These are phyloP conservation scores for Ophiostoma piceae DNA, from an alignment of 2,329 filamentous ascomycete genomes.

Conservation along the genomic window DNA sequence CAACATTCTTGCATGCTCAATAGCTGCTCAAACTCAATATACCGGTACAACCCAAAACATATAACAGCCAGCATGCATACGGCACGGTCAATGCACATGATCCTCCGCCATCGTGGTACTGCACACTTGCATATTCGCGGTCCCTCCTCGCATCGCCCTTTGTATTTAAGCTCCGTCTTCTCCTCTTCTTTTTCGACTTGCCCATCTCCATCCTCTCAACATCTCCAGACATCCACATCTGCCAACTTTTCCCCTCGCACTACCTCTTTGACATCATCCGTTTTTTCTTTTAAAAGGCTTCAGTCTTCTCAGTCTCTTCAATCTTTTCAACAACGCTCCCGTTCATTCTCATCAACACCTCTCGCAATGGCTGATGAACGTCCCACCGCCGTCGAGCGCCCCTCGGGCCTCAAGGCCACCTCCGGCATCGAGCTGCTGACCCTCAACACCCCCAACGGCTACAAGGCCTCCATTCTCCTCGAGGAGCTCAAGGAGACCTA, in stretches of 20 bases:
- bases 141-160: not conserved
- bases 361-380: not conserved
- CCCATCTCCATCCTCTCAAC: not conserved
- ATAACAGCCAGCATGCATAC: not conserved
- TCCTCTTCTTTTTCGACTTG: not conserved
- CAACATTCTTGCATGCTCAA: not conserved
- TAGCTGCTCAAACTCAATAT: not conserved
- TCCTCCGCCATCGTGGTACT: not conserved
- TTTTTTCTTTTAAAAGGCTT: not conserved
- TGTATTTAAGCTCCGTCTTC: not conserved
- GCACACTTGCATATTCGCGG: not conserved
- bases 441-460: constrained; percentile 37
- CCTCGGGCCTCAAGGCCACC: constrained; percentile 51
- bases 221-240: not conserved
- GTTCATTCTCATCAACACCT: not conserved
- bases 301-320: not conserved
- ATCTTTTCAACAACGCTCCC: not conserved
- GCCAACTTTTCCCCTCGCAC: not conserved
- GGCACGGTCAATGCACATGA: not conserved
- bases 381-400: not conserved
- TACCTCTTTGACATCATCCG: not conserved
- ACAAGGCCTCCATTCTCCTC: constrained; percentile 56
- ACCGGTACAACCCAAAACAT: not conserved
- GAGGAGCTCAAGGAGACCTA: constrained; percentile 64
- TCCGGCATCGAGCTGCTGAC: constrained; percentile 62